phyloP scores from a whole-genome alignment of 2,329 filamentous ascomycete species.

The Aspergillus sp. region DNA sequence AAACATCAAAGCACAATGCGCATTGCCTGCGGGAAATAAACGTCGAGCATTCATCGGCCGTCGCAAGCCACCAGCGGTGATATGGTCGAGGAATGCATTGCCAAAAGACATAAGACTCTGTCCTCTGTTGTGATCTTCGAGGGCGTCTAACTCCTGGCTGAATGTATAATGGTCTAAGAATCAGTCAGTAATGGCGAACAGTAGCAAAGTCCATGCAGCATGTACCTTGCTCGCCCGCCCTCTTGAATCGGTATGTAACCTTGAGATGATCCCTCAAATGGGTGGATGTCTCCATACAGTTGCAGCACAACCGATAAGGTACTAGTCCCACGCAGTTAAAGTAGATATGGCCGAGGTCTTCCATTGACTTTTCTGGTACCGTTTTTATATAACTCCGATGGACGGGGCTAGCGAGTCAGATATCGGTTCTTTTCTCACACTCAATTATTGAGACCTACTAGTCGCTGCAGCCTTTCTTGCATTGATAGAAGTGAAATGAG shows the following conservation, averaged over 20 bases:
- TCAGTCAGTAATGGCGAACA: not conserved
- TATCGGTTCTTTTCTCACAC: not conserved
- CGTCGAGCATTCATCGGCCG: conserved; percentile 5
- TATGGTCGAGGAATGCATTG: conserved; percentile 14
- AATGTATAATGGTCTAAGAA: conserved; percentile 1
- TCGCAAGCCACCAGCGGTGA: not conserved
- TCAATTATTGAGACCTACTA: not conserved
- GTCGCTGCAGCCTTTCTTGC: conserved; percentile 8
- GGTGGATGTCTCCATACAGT: conserved; percentile 12
- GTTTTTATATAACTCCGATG: conserved; percentile 10
- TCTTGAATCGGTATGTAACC: conserved; percentile 9
- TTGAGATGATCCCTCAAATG: conserved; percentile 9
- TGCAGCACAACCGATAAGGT: conserved; percentile 10
- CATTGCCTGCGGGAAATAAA: conserved; percentile 14
- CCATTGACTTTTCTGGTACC: not conserved
- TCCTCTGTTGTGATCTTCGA: conserved; percentile 16
- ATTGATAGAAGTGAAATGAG: conserved; percentile 15
- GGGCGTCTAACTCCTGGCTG: conserved; percentile 10
- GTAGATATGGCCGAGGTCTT: not conserved
- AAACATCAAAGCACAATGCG: conserved; percentile 14
- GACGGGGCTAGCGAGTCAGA: not conserved
- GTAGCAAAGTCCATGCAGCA: not conserved
- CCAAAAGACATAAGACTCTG: conserved; percentile 14
- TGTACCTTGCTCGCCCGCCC: conserved; percentile 7
- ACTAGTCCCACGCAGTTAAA: not conserved